Evolutionary conservation across 352 stramenopile species (phyloP).

Genomic region (Globisporangium iwayamae): DNA sequence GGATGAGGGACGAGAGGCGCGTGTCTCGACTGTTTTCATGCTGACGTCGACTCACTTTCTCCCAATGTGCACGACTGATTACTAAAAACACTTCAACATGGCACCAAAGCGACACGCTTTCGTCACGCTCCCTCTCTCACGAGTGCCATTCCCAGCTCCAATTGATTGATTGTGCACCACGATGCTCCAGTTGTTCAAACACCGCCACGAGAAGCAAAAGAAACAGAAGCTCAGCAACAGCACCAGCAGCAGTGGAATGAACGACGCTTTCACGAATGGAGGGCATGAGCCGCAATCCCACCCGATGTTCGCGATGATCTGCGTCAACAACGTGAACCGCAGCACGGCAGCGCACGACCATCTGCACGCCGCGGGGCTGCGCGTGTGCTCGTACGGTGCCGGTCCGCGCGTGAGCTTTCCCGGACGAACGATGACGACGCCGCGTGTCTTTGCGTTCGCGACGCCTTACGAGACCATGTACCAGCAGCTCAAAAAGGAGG

Average conservation of each 20-base stretch:
- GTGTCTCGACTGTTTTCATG: not conserved
- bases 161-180: not conserved
- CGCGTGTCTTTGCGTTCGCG: slow-evolving; percentile 60
- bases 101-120: not conserved
- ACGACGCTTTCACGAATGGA: not conserved
- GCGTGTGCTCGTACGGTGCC: slow-evolving; percentile 72
- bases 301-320: slow-evolving; percentile 78
- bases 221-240: not conserved
- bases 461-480: slow-evolving; percentile 71
- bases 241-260: not conserved
- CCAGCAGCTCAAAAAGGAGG: slow-evolving; percentile 42
- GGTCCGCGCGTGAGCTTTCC: slow-evolving; percentile 62
- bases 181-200: slow-evolving; percentile 18
- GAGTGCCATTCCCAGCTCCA: not conserved
- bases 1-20: not conserved
- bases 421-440: slow-evolving; percentile 25
- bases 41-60: not conserved
- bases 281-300: not conserved
- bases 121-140: not conserved
- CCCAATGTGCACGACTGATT: not conserved
- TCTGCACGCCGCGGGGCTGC: slow-evolving; percentile 47
- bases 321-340: slow-evolving; percentile 85
- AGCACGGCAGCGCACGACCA: slow-evolving; percentile 71
- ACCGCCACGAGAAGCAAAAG: slow-evolving; percentile 6
- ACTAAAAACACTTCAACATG: not conserved